phyloP scores from a whole-genome alignment of 2,329 filamentous ascomycete genomes.

The Alternaria sp. region DNA sequence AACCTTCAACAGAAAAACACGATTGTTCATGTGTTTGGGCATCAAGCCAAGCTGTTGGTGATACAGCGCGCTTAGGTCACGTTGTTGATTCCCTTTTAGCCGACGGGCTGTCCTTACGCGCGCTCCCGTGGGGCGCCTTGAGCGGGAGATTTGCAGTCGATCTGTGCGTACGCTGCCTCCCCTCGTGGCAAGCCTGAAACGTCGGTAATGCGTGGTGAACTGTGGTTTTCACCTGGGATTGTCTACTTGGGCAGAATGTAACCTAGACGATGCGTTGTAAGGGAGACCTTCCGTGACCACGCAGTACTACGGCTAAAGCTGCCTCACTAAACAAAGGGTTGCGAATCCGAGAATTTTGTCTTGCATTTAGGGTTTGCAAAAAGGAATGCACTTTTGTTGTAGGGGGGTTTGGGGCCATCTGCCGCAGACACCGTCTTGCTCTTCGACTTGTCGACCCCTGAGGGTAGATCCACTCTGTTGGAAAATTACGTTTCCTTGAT shows the following conservation, averaged over 20 bases:
- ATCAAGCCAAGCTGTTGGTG: slow-evolving; percentile 5
- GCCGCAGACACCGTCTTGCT: slow-evolving; percentile 5
- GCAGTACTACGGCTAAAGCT: background rate
- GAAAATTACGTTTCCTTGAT: slow-evolving; percentile 3
- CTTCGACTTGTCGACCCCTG: slow-evolving; percentile 1
- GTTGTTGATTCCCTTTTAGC: slow-evolving; percentile 6
- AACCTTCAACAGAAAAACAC: background rate
- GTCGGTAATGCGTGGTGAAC: slow-evolving; percentile 12
- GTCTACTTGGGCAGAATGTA: background rate
- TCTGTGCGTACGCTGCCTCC: slow-evolving; percentile 16
- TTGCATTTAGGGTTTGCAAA: slow-evolving; percentile 8
- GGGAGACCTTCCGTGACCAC: background rate
- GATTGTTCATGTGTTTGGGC: background rate
- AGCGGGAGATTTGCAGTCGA: slow-evolving; percentile 27
- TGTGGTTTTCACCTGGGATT: slow-evolving; percentile 9
- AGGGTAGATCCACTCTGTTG: slow-evolving; percentile 2
- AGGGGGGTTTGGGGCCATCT: background rate
- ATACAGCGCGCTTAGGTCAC: slow-evolving; percentile 14
- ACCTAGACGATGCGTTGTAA: slow-evolving; percentile 5
- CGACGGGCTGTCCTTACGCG: slow-evolving; percentile 14
- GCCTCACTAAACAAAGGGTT: background rate
- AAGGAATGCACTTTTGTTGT: background rate
- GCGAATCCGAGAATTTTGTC: background rate
- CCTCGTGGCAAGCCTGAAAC: slow-evolving; percentile 24
- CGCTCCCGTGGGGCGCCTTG: slow-evolving; percentile 14